Conservation (phyloP, 495 filamentous ascomycete species). For the Podospora conica region DNA sequence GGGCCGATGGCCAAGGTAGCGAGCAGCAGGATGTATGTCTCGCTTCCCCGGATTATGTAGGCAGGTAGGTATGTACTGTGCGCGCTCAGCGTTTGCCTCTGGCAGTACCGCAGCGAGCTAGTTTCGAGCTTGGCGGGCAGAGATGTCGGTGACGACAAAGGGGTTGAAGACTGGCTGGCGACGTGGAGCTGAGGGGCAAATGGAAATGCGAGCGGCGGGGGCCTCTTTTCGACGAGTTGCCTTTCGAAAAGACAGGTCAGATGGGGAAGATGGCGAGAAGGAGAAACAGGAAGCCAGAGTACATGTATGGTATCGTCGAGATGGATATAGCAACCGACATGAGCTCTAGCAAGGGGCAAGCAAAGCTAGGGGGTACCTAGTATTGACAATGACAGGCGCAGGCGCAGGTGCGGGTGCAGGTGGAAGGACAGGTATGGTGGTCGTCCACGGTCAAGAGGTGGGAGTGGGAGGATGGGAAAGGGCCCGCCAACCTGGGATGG, state of each 20-base stretch:
- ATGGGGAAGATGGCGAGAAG: neutral
- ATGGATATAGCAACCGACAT: neutral
- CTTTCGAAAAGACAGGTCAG: neutral
- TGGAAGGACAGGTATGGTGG: neutral
- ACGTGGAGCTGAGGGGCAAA: neutral
- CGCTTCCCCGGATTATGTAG: neutral
- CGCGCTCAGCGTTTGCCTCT: neutral
- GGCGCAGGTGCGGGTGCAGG: neutral
- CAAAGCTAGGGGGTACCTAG: neutral
- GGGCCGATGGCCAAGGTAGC: neutral
- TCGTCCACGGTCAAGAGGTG: neutral
- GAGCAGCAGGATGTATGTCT: neutral
- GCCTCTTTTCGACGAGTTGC: neutral
- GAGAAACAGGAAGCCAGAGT: neutral
- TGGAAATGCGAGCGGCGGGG: neutral
- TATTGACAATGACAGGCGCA: neutral
- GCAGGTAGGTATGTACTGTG: too few relatives aligned
- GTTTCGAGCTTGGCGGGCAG: neutral
- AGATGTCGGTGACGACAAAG: neutral
- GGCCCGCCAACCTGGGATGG: neutral
- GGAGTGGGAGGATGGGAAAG: neutral
- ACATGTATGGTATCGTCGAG: neutral
- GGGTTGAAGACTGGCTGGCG: neutral
- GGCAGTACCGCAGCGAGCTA: neutral
- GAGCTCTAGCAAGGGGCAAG: neutral